Evolutionary conservation across 2,329 filamentous ascomycete genomes (phyloP).

Genomic region (Pseudogymnoascus sp.): DNA sequence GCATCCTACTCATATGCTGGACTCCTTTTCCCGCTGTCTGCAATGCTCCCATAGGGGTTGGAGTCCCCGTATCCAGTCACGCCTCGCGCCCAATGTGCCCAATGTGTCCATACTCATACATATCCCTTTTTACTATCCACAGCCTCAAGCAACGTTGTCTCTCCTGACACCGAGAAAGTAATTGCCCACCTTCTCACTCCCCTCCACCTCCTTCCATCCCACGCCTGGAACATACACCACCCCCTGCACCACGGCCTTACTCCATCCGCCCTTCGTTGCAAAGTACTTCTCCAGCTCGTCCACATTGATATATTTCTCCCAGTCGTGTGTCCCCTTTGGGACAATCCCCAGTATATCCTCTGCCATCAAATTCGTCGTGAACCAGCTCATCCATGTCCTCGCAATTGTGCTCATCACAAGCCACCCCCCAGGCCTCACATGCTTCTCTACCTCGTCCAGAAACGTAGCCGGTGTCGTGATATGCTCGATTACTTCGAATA

Average conservation of each 20-base stretch:
- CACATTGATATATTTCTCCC: slow-evolving; percentile 91
- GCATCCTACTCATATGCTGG: background rate
- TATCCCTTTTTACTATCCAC: background rate
- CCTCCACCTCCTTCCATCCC: slow-evolving; percentile 76
- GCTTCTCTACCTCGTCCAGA: slow-evolving; percentile 59
- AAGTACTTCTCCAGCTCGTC: slow-evolving; percentile 59
- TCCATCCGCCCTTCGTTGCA: slow-evolving; percentile 47
- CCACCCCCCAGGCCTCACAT: slow-evolving; percentile 88
- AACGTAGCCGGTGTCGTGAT: slow-evolving; percentile 69
- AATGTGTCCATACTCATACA: background rate
- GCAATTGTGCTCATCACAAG: slow-evolving; percentile 88
- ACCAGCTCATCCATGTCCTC: slow-evolving; percentile 77
- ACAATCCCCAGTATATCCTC: slow-evolving; percentile 85
- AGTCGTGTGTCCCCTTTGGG: slow-evolving; percentile 88
- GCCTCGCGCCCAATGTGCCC: slow-evolving; percentile 12
- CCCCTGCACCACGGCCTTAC: slow-evolving; percentile 57
- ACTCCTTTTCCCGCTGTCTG: slow-evolving; percentile 1
- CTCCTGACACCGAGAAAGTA: slow-evolving; percentile 87
- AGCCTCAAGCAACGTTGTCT: slow-evolving; percentile 19
- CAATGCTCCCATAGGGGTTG: background rate
- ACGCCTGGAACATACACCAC: slow-evolving; percentile 84
- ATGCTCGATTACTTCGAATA: slow-evolving; percentile 96
- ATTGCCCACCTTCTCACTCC: slow-evolving; percentile 82
- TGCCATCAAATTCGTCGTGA: slow-evolving; percentile 86
- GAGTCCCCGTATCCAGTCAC: slow-evolving; percentile 4